Evolutionary conservation across 148 eudicot genomes (phyloP).

Genomic region (Vaccinium corymbosum): DNA sequence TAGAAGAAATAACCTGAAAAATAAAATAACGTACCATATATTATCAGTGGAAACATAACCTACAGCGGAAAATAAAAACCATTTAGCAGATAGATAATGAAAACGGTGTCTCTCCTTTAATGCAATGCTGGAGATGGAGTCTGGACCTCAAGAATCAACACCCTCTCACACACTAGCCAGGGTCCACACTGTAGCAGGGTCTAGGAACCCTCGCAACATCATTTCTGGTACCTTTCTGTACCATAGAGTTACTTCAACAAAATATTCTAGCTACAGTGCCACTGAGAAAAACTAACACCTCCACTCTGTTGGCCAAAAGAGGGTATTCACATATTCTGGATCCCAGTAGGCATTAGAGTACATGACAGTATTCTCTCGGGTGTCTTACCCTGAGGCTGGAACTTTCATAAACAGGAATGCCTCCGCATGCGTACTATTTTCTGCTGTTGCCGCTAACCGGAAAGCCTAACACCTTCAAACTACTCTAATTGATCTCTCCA

Average conservation of each 20-base stretch:
- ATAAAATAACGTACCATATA: not conserved
- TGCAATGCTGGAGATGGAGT: not conserved
- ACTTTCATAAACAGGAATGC: not conserved
- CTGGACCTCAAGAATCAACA: not conserved
- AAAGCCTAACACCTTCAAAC: not conserved
- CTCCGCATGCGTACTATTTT: not conserved
- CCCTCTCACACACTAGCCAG: not conserved
- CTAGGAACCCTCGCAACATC: not conserved
- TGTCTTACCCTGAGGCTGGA: not conserved
- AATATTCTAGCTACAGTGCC: not conserved
- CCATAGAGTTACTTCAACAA: not conserved
- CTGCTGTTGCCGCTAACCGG: not conserved
- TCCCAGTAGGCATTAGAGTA: not conserved
- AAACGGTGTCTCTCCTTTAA: too few species aligned
- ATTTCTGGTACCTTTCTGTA: not conserved
- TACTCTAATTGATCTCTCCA: not conserved
- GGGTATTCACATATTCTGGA: not conserved
- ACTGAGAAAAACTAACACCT: not conserved
- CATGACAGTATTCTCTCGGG: not conserved
- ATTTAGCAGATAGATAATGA: not conserved
- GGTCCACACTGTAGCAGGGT: not conserved
- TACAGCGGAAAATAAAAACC: not conserved
- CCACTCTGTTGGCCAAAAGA: not conserved
- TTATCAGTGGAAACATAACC: not conserved
- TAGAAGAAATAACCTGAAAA: slow-evolving; percentile 52